phyloP scores from a whole-genome alignment of 2,329 filamentous ascomycete species.

The Sporothrix mexicana region DNA sequence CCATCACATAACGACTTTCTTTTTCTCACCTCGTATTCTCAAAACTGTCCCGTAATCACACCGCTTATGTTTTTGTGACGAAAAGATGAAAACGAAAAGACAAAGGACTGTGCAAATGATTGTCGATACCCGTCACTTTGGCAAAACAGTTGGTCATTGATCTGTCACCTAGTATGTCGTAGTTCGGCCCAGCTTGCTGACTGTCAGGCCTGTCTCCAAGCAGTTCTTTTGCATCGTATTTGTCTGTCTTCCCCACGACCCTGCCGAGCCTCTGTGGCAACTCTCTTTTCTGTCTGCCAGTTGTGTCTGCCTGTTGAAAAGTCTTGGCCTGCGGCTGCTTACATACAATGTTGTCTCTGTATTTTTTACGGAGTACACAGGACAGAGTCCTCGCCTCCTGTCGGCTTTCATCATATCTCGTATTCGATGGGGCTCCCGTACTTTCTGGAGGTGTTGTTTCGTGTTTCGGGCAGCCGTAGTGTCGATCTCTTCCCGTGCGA shows the following conservation, averaged over 20 bases:
- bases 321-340: slow-evolving; percentile 28
- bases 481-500: slow-evolving; percentile 14
- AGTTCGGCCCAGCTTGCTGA: background rate
- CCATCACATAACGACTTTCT: background rate
- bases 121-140: background rate
- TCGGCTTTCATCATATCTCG: slow-evolving; percentile 20
- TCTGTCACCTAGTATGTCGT: background rate
- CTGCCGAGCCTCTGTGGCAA: too few relatives aligned
- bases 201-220: background rate
- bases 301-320: too few relatives aligned
- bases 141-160: background rate
- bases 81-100: too few relatives aligned
- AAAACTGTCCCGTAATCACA: background rate
- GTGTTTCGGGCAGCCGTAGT: slow-evolving; percentile 2
- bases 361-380: too few relatives aligned
- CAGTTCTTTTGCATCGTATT: background rate
- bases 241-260: too few relatives aligned
- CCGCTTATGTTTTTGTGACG: background rate
- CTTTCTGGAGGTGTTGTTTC: too few relatives aligned
- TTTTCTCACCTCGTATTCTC: slow-evolving; percentile 13
- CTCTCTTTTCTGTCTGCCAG: too few relatives aligned
- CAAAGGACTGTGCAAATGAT: background rate
- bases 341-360: background rate
- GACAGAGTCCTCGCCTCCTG: background rate
- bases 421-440: background rate